Percentiles rank a stretch among this genome's conserved stretches.
Conservation (phyloP, 208 protist genomes). For the Blastocrithidia nonstop region DNA sequence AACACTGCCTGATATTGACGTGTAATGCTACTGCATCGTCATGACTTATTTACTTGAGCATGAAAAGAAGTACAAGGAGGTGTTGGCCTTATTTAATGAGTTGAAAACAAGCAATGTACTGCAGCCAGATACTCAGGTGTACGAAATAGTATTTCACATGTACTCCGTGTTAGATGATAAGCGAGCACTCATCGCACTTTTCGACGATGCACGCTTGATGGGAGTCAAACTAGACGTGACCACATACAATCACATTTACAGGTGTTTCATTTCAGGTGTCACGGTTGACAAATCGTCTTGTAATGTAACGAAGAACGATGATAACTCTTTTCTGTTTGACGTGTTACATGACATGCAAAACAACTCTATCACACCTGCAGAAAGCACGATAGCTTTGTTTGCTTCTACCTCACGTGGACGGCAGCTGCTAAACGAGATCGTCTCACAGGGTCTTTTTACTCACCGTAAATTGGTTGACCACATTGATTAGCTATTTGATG, state of each 20-base stretch:
- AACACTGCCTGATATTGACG: slow-evolving; percentile 11
- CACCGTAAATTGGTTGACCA: slow-evolving; percentile 1
- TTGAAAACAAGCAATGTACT: slow-evolving; percentile 34
- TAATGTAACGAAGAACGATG: slow-evolving; percentile 10
- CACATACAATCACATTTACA: slow-evolving; percentile 76
- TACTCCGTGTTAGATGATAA: slow-evolving; percentile 12
- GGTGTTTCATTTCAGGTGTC: slow-evolving; percentile 42
- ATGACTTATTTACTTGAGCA: slow-evolving; percentile 45
- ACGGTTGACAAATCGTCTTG: too few species aligned
- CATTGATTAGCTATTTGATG: not conserved
- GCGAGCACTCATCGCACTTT: slow-evolving; percentile 20
- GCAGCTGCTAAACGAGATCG: slow-evolving; percentile 13
- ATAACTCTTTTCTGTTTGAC: slow-evolving; percentile 40
- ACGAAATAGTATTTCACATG: slow-evolving; percentile 54
- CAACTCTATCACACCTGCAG: slow-evolving; percentile 23
- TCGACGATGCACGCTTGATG: slow-evolving; percentile 66
- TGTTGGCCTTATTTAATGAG: slow-evolving; percentile 37
- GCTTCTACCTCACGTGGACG: slow-evolving; percentile 34
- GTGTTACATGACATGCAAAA: slow-evolving; percentile 74
- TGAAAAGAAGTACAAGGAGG: slow-evolving; percentile 14
- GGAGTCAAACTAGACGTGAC: slow-evolving; percentile 24
- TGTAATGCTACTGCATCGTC: slow-evolving; percentile 33
- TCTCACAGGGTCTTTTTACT: slow-evolving; percentile 18
- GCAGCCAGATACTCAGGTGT: slow-evolving; percentile 35
- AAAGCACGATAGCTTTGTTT: slow-evolving; percentile 63